Evolutionary conservation across 2,329 filamentous ascomycete species (phyloP).

Genomic region (Colletotrichum tofieldiae): DNA sequence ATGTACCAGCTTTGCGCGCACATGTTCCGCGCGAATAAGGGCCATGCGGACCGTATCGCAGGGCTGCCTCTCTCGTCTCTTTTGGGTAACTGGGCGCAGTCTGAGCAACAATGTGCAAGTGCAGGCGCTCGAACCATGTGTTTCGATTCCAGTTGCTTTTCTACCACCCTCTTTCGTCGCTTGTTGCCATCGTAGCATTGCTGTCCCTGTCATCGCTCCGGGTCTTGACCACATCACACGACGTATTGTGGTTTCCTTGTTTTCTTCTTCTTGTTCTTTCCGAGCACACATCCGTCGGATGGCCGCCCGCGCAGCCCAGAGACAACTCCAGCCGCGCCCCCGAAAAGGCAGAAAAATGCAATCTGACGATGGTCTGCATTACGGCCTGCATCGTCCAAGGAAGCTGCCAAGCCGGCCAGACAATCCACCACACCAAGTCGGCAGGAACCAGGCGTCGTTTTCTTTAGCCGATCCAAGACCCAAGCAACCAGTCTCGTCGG

Average conservation of each 20-base stretch:
- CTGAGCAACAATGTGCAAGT: constrained; percentile 26
- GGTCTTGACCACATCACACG: not conserved
- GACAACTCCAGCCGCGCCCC: too few relatives aligned
- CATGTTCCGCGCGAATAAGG: constrained; percentile 3
- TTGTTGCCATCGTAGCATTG: not conserved
- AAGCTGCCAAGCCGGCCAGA: constrained; percentile 22
- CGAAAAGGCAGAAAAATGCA: not conserved
- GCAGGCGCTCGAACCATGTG: constrained; percentile 40
- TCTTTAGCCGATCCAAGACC: constrained; percentile 25
- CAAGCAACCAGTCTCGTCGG: not conserved
- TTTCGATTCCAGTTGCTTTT: constrained; percentile 30
- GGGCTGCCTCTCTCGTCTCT: not conserved
- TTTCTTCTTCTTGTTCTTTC: constrained; percentile 2
- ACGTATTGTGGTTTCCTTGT: not conserved
- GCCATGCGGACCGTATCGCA: constrained; percentile 1
- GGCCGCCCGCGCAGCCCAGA: constrained; percentile 9
- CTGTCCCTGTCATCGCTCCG: constrained; percentile 1
- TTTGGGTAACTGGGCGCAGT: constrained; percentile 16
- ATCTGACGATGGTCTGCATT: constrained; percentile 11
- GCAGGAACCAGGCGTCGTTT: constrained; percentile 14
- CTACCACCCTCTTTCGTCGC: not conserved
- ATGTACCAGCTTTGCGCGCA: not conserved
- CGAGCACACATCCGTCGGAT: constrained; percentile 8
- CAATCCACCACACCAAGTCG: constrained; percentile 17
- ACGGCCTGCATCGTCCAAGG: constrained; percentile 10